Base-by-base conservation (phyloP, 2,329 filamentous ascomycete species). In the Epichloe typhina region DNA sequence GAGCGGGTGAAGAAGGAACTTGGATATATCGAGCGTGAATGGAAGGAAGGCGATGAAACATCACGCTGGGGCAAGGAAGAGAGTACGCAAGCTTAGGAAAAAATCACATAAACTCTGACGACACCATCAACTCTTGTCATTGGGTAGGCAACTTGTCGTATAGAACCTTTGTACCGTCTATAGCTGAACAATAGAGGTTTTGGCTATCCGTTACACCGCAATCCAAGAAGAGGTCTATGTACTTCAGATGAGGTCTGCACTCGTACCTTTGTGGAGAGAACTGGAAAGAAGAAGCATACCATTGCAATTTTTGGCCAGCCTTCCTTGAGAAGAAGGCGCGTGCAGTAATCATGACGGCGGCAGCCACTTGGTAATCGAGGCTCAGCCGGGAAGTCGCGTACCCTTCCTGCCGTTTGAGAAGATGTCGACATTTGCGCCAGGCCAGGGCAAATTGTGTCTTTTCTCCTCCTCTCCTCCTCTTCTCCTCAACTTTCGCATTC, bases 1-100 rank as follows among this genome's bases (percentile, higher is more conserved):
- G 74, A 82, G 51, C 80, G 83, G 57, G 89, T 97, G 55, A 98
- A 98, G 77, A 75, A 79, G 61, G 77, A 85, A 55, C 75, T 96
- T 41, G 89, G 89, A 0, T 97, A 98, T 62, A 75, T 84, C 4
- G 91, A 97, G 69, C 84, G 85, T 58, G 74, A 80, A 31, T 96
- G 93, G 89, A 75, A 77, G 52, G 83, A 82, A 5, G 90, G 88
- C 9, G 86, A 96, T 59, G 91, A 97, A 72, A 84, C 80, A 33
- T 79, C 80, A 48, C 75, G 90, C 63, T 96, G 90, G 90, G 86
- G 85, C 48, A 79, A 70, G 39, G 72, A 76, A 45, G 69, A 63
- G 33, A 61, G 62, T 17, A 49, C 45, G 39, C 47, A 49, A 48
- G 54, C 40, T 40, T 49, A 38, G 41, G 17, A 6, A 26, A 23